phyloP scores from a whole-genome alignment of 768 basidiomycete species.

The Phanerodontia chrysosporium region DNA sequence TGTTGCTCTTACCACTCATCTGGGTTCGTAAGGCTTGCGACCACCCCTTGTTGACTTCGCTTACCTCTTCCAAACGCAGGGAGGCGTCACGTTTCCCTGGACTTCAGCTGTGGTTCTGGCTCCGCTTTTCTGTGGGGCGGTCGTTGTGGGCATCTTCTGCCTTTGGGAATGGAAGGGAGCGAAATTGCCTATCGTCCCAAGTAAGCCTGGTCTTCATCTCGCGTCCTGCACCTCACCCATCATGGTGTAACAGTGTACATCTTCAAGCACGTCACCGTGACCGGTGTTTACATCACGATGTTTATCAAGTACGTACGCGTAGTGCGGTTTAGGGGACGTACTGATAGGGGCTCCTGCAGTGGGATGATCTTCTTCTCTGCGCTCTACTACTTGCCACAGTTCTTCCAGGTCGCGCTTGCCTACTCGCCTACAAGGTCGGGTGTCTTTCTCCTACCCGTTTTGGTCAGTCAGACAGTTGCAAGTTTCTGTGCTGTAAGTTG shows the following conservation, averaged over 20 bases:
- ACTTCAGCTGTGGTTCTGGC: constrained; percentile 51
- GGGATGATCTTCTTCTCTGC: constrained; percentile 62
- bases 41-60: background rate
- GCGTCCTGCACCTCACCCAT: background rate
- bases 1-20: constrained; percentile 66
- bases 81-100: constrained; percentile 73
- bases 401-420: constrained; percentile 69
- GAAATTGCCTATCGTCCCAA: constrained; percentile 67
- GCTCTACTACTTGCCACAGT: constrained; percentile 70
- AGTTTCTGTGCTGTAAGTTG: constrained; percentile 47
- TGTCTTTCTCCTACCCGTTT: constrained; percentile 64
- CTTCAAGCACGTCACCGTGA: constrained; percentile 62
- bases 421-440: constrained; percentile 61
- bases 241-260: constrained; percentile 56
- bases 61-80: constrained; percentile 38
- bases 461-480: constrained; percentile 58
- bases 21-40: constrained; percentile 43
- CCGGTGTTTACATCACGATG: constrained; percentile 65
- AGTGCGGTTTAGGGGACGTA: background rate
- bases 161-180: constrained; percentile 73
- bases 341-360: constrained; percentile 24
- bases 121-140: constrained; percentile 42
- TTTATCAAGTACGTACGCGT: constrained; percentile 50
- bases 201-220: constrained; percentile 30
- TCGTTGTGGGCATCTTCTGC: constrained; percentile 55